Percentiles rank a stretch among this genome's conserved stretches.
Evolutionary conservation across 441 rosid species (phyloP).

Genomic region (Isatis lusitanica): DNA sequence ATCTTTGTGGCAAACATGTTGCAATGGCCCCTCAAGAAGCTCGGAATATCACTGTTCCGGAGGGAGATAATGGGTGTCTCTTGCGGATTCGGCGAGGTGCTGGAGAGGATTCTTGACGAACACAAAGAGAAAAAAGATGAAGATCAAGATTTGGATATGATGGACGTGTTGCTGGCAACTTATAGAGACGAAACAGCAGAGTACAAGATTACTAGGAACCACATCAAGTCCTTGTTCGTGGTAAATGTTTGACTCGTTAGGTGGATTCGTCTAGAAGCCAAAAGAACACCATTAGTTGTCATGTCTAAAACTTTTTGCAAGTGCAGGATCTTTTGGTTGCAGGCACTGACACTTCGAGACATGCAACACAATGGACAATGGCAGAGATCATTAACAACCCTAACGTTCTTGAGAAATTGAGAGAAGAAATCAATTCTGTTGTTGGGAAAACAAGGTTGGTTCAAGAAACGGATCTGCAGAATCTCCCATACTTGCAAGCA

Average conservation of each 20-base stretch:
- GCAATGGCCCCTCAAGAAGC: conserved; percentile 13
- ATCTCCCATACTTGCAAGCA: neutral
- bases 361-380: conserved; percentile 2
- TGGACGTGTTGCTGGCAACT: conserved; percentile 33
- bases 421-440: neutral
- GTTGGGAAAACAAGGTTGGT: neutral
- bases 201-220: conserved; percentile 34
- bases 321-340: neutral
- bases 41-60: conserved; percentile 19
- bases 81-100: conserved; percentile 8
- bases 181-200: conserved; percentile 25
- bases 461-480: neutral
- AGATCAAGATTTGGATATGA: conserved; percentile 29
- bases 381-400: neutral
- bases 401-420: neutral
- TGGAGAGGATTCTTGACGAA: conserved; percentile 42
- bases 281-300: neutral
- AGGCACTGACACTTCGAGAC: neutral
- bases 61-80: conserved; percentile 29
- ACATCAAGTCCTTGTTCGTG: conserved; percentile 41
- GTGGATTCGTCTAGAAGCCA: neutral
- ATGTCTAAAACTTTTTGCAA: neutral
- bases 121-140: conserved; percentile 38
- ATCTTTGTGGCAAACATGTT: conserved; percentile 18
- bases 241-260: conserved; percentile 24